Percentiles rank a stretch among this genome's conserved stretches.
Evolutionary conservation across 768 basidiomycete genomes (phyloP).

Genomic region (Trametes cinnabarina): DNA sequence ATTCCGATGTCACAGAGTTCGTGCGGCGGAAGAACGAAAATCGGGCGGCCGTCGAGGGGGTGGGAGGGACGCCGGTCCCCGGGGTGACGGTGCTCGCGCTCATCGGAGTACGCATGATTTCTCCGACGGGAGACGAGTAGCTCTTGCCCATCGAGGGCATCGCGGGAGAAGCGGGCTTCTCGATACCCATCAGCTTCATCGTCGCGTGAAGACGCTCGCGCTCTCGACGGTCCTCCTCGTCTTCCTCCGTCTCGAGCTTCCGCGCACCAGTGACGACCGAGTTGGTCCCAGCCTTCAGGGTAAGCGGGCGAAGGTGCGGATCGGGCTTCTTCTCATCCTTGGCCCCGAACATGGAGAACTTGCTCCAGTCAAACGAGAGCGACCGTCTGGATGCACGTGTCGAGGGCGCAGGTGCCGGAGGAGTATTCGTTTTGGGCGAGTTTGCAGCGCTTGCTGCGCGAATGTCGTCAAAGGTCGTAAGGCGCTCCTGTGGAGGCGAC

Average conservation of each 20-base stretch:
- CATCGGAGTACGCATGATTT: slow-evolving; percentile 8
- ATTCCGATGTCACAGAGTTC: slow-evolving; percentile 45
- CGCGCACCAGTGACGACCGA: slow-evolving; percentile 61
- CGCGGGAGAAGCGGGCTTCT: slow-evolving; percentile 49
- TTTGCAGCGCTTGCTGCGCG: slow-evolving; percentile 16
- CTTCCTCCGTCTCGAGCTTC: slow-evolving; percentile 84
- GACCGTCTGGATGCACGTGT: slow-evolving; percentile 60
- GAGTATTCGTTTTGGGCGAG: slow-evolving; percentile 23
- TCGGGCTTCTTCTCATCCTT: slow-evolving; percentile 64
- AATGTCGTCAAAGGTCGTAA: slow-evolving; percentile 34
- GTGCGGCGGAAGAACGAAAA: slow-evolving; percentile 71
- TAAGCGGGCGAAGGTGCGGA: slow-evolving; percentile 59
- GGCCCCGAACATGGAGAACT: slow-evolving; percentile 66
- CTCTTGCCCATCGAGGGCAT: slow-evolving; percentile 39
- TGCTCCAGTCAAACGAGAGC: slow-evolving; percentile 82
- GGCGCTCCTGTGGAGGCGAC: slow-evolving; percentile 32
- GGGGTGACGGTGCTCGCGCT: slow-evolving; percentile 27
- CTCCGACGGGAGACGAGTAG: slow-evolving; percentile 36
- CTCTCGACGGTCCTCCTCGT: slow-evolving; percentile 88
- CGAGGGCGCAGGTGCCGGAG: slow-evolving; percentile 22
- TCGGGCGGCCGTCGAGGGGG: slow-evolving; percentile 40
- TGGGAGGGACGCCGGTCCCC: slow-evolving; percentile 27
- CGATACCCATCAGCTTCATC: slow-evolving; percentile 93
- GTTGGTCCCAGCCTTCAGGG: slow-evolving; percentile 62
- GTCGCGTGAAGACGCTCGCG: slow-evolving; percentile 85